Conservation (phyloP, 202 grass and related monocot species). For the Elaeis oleifera region DNA sequence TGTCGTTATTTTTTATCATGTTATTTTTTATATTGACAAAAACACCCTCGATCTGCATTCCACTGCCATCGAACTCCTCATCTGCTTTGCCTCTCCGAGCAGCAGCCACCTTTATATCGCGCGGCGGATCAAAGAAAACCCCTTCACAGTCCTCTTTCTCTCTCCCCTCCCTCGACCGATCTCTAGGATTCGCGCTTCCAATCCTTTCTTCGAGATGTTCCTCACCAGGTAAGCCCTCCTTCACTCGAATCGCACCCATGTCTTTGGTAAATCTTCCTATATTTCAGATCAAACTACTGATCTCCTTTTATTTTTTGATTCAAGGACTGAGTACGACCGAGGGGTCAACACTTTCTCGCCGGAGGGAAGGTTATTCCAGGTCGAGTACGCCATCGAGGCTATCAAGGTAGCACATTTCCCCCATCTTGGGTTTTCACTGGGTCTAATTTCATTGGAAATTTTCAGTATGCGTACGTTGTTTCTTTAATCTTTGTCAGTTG, state of each 20-base stretch:
- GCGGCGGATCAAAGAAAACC: neutral
- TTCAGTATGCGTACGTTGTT: no score
- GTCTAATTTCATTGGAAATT: conserved; percentile 4
- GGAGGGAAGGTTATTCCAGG: conserved; percentile 84
- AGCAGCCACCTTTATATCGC: neutral
- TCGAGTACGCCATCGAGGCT: conserved; percentile 92
- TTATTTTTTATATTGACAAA: no score
- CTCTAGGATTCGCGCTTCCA: neutral
- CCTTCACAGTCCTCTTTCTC: neutral
- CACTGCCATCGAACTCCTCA: no score
- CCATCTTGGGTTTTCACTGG: neutral
- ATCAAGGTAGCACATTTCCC: conserved; percentile 49
- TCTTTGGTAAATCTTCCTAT: no score
- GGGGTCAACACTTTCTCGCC: conserved; percentile 83
- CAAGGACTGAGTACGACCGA: conserved; percentile 78
- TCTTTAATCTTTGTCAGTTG: conserved; percentile 31
- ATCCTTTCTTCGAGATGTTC: conserved; percentile 43
- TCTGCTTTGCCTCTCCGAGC: no score
- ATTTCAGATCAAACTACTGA: no score
- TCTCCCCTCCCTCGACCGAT: neutral
- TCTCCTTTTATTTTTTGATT: neutral
- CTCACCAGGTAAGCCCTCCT: conserved; percentile 58
- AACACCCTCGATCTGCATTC: no score
- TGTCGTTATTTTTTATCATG: no score
- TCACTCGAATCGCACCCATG: neutral